Percentiles rank a stretch among this genome's conserved stretches.
Evolutionary conservation across 139 green algal species (phyloP).

Genomic region (Chlamydomonas sp.): DNA sequence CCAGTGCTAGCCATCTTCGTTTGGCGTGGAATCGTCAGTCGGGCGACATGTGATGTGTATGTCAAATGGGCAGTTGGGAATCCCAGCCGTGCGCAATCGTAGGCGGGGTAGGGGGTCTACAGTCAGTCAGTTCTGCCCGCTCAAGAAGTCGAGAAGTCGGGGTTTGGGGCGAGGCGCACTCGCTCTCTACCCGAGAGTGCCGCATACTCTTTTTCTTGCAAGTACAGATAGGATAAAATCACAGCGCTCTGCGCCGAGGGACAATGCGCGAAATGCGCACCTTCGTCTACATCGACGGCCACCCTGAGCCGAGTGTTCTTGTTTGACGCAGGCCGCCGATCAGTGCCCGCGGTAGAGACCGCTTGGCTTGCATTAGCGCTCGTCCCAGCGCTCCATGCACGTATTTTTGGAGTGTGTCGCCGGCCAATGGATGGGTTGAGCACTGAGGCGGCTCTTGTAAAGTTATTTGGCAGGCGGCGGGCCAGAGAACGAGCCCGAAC

Average conservation of each 20-base stretch:
- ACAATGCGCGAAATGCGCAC: conserved; percentile 41
- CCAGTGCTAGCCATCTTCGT: too few relatives aligned
- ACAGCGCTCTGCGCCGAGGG: not conserved
- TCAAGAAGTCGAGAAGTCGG: too few relatives aligned
- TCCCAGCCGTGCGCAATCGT: too few relatives aligned
- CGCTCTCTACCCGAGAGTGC: not conserved
- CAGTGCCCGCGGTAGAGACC: not conserved
- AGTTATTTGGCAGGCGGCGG: too few relatives aligned
- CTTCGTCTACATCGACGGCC: conserved; percentile 89
- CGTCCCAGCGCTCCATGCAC: conserved; percentile 1
- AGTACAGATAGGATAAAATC: not conserved
- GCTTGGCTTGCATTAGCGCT: not conserved
- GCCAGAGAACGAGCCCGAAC: too few relatives aligned
- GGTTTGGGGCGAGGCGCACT: too few relatives aligned
- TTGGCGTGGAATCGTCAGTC: too few relatives aligned
- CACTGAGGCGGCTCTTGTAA: too few relatives aligned
- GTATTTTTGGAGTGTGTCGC: not conserved
- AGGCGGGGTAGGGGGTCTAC: too few relatives aligned
- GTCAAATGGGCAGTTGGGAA: too few relatives aligned
- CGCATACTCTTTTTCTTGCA: not conserved
- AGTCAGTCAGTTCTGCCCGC: too few relatives aligned
- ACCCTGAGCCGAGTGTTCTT: conserved; percentile 48
- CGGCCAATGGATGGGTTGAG: not conserved
- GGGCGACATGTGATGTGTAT: too few relatives aligned
- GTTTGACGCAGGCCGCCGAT: not conserved